These are phyloP conservation scores for Tuber umbilicatum DNA, from an alignment of 495 filamentous ascomycete species.

Conservation along the genomic window DNA sequence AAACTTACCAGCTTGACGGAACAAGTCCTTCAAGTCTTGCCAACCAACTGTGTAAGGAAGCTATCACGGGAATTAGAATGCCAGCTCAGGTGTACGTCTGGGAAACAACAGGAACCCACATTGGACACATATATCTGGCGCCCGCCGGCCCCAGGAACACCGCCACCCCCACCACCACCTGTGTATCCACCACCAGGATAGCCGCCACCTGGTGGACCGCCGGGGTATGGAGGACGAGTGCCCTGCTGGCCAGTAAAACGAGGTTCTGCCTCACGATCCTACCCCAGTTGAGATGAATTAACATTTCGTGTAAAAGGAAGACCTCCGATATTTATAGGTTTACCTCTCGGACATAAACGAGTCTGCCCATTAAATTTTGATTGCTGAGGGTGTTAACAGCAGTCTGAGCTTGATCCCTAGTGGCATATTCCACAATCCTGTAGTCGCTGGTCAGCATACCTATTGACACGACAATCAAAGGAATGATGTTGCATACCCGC, in stretches of 20 bases:
- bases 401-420: conserved; percentile 96
- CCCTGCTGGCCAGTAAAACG: conserved; percentile 73
- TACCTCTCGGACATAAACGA: conserved; percentile 98
- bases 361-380: conserved; percentile 93
- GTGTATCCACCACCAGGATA: conserved; percentile 46
- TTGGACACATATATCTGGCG: conserved; percentile 96
- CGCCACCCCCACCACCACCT: conserved; percentile 50
- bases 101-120: conserved; percentile 62
- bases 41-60: conserved; percentile 96
- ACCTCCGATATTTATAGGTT: conserved; percentile 27
- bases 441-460: conserved; percentile 31
- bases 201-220: conserved; percentile 46
- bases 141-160: conserved; percentile 55
- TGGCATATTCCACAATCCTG: conserved; percentile 99
- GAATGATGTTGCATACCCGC: conserved; percentile 67
- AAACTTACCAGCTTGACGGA: conserved; percentile 86
- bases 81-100: conserved; percentile 33
- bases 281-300: conserved; percentile 7
- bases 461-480: conserved; percentile 8
- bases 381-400: conserved; percentile 98
- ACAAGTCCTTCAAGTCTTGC: conserved; percentile 98
- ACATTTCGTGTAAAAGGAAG: neutral
- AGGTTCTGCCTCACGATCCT: conserved; percentile 95
- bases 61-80: conserved; percentile 47
- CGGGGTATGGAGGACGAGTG: conserved; percentile 62